Percentiles rank a stretch among this genome's conserved stretches.
These are phyloP conservation scores for Cadophora sp. DNA, from an alignment of 2,329 filamentous ascomycete species.

Conservation along the genomic window DNA sequence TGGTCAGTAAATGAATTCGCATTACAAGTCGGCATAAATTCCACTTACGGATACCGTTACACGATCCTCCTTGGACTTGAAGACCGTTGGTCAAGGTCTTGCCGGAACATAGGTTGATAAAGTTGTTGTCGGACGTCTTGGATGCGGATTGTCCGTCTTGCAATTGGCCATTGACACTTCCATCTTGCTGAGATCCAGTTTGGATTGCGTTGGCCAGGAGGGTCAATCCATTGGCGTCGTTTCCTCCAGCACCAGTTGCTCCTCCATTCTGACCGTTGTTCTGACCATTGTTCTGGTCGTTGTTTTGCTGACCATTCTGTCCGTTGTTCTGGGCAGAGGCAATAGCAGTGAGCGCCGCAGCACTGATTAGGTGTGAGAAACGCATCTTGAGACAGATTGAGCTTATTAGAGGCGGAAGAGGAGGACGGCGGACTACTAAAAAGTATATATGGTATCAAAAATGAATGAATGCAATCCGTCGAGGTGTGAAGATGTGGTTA, in stretches of 20 bases:
- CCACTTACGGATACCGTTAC: slow-evolving; percentile 55
- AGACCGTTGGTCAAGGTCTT: slow-evolving; percentile 64
- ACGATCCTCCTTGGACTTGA: slow-evolving; percentile 64
- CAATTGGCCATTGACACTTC: slow-evolving; percentile 37
- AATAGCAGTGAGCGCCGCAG: slow-evolving; percentile 34
- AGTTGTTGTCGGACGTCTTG: slow-evolving; percentile 43
- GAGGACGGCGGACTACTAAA: slow-evolving; percentile 24
- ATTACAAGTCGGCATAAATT: background rate
- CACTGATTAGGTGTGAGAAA: slow-evolving; percentile 38
- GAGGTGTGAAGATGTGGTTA: slow-evolving; percentile 40
- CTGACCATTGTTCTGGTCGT: background rate
- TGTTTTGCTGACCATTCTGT: slow-evolving; percentile 19
- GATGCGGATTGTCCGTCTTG: slow-evolving; percentile 40
- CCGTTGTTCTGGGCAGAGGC: slow-evolving; percentile 35
- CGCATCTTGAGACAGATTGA: slow-evolving; percentile 37
- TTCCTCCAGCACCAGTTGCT: slow-evolving; percentile 16
- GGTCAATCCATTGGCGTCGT: slow-evolving; percentile 30
- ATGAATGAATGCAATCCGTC: slow-evolving; percentile 43
- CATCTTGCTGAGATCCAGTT: slow-evolving; percentile 40
- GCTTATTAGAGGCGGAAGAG: slow-evolving; percentile 1
- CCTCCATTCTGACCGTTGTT: slow-evolving; percentile 35
- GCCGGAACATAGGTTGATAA: slow-evolving; percentile 45
- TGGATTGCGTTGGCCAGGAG: slow-evolving; percentile 41
- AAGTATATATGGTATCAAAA: slow-evolving; percentile 28
- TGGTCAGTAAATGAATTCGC: background rate